Percentiles rank a stretch among this genome's conserved stretches.
Conservation (phyloP, 495 filamentous ascomycete species). For the Lophiotrema nucula region DNA sequence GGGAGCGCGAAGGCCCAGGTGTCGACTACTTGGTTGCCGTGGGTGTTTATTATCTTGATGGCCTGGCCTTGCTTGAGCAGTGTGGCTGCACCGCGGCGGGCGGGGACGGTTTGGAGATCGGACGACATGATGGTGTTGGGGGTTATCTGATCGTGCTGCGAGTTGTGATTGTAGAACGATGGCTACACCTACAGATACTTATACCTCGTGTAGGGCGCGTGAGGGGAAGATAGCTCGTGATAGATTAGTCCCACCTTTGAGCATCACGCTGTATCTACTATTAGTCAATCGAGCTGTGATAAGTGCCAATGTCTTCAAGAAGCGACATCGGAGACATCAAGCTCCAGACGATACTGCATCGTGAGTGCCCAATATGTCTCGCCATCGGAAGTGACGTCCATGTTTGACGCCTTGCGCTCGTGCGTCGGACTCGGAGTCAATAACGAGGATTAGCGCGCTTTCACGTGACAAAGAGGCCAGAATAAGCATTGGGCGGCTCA, state of each 20-base stretch:
- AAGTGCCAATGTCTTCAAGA: no score
- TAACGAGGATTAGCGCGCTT: neutral
- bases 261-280: no score
- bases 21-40: conserved; percentile 54
- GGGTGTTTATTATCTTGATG: conserved; percentile 53
- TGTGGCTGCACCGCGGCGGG: conserved; percentile 46
- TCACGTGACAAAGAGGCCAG: neutral
- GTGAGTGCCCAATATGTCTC: no score
- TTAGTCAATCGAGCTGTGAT: conserved; percentile 1
- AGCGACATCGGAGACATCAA: no score
- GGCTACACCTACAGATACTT: no score
- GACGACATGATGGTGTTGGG: conserved; percentile 9
- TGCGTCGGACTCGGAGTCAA: no score
- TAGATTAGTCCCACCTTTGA: neutral
- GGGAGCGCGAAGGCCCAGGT: conserved; percentile 49
- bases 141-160: neutral
- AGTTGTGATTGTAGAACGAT: no score
- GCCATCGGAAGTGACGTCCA: no score
- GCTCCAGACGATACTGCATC: no score
- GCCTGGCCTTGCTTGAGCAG: conserved; percentile 42
- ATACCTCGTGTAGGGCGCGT: neutral
- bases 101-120: conserved; percentile 45
- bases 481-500: neutral
- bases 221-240: conserved; percentile 1
- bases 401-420: no score